Conservation (phyloP, 352 stramenopile genomes). For the Globisporangium acanthophoron region DNA sequence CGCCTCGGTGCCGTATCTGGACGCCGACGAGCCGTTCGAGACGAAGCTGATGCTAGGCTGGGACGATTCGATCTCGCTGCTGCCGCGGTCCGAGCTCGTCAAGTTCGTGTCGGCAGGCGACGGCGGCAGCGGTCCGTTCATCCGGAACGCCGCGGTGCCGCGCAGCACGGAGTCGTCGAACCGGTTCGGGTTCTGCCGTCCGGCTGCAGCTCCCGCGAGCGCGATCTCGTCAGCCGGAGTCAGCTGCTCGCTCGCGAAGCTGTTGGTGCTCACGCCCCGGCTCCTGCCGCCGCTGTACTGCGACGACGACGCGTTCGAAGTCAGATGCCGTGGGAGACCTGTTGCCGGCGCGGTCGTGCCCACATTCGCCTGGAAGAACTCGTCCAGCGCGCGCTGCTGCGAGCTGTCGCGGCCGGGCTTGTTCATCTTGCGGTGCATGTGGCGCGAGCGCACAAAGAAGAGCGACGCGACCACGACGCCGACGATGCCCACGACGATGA, state of each 20-base stretch:
- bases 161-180: conserved; percentile 13
- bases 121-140: conserved; percentile 8
- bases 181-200: conserved; percentile 8
- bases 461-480: conserved; percentile 39
- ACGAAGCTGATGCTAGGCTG: conserved; percentile 10
- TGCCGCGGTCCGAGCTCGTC: conserved; percentile 1
- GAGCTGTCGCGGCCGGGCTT: conserved; percentile 21
- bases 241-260: conserved; percentile 22
- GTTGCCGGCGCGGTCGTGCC: conserved; percentile 18
- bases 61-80: conserved; percentile 8
- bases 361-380: conserved; percentile 47
- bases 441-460: conserved; percentile 46
- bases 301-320: conserved; percentile 10
- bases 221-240: conserved; percentile 32
- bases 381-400: conserved; percentile 42
- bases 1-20: conserved; percentile 1
- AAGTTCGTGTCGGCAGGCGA: neutral
- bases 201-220: conserved; percentile 11
- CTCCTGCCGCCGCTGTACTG: conserved; percentile 6
- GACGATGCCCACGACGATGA: conserved; percentile 44
- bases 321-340: neutral
- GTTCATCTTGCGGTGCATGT: conserved; percentile 17
- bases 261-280: conserved; percentile 8
- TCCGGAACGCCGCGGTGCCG: conserved; percentile 11
- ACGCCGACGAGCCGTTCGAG: conserved; percentile 7